A percentile compares a stretch with the other conserved stretches of the same genome.
These are phyloP conservation scores for Boletus sp. DNA, from an alignment of 768 basidiomycete genomes.

Conservation along the genomic window DNA sequence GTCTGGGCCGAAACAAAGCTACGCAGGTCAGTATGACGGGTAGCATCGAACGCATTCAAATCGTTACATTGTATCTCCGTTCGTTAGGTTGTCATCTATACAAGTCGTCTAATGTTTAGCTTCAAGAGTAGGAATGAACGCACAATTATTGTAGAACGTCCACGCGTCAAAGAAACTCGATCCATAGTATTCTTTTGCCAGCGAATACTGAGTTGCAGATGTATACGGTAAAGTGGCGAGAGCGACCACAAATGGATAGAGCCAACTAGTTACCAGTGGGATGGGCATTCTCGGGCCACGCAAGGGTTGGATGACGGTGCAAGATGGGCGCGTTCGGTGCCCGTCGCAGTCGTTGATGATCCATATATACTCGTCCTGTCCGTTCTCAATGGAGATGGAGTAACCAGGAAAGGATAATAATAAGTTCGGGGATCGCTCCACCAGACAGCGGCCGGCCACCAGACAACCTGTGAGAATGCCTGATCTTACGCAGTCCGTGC, in stretches of 20 bases:
- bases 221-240: slow-evolving; percentile 7
- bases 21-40: slow-evolving; percentile 4
- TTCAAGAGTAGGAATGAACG: slow-evolving; percentile 16
- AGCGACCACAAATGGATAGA: slow-evolving; percentile 5
- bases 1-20: slow-evolving; percentile 47
- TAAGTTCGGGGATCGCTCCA: neutral
- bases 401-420: neutral
- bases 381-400: neutral
- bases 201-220: slow-evolving; percentile 41
- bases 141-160: slow-evolving; percentile 60
- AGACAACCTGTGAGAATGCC: no score
- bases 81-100: slow-evolving; percentile 66
- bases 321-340: neutral
- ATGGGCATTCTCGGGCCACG: slow-evolving; percentile 6
- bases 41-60: neutral
- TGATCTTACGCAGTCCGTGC: no score
- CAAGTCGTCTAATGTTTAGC: neutral
- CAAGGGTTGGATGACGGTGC: neutral
- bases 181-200: slow-evolving; percentile 57
- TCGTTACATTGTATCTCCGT: slow-evolving; percentile 55
- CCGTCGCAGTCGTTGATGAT: neutral
- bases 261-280: neutral
- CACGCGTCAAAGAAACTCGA: slow-evolving; percentile 64
- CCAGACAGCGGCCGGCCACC: neutral
- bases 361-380: slow-evolving; percentile 11